Evolutionary conservation across 257 asterid genomes (phyloP), one percentile per base, ranked within the genome.

Genomic region (Solanum ossicruentum): DNA sequence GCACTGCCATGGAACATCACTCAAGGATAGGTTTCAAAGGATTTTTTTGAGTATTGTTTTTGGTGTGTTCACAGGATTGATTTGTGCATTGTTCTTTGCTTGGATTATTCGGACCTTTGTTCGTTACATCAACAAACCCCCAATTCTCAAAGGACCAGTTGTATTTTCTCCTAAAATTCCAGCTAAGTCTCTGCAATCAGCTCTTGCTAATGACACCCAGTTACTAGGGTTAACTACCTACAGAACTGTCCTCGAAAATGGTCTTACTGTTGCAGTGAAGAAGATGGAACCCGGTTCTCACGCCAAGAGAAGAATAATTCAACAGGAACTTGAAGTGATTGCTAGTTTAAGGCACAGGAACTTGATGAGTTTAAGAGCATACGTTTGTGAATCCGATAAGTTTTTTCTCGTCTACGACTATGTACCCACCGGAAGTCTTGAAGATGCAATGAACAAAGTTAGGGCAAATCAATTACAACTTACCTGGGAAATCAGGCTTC

Each of bases 281-380:
- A 91, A 85, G 84, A 90, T 96, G n/a, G 93, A 91, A 84, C 92
- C 92, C 21, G 84, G 73, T 84, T 88, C 92, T n/a, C 88, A 85
- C 83, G 85, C 86, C 70, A 92, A 91, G 86, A 93, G 87, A 92
- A 91, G 91, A 63, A 93, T 84, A 79, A 86, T 91, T 9, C 93
- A 89, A 69, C 93, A 90, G 26, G 95, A 95, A 54, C 91, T 96
- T 21, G 93, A 91, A 87, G 82, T 87, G 55, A 93, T 96, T 84
- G 93, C 97, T 56, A 28, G 88, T 17, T 86, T 96, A 49, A 92
- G 97, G 47, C 98, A 96, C 87, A 89, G 98, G 90, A 95, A 94
- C 88, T 87, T 96, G 90, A 93, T 96, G 98, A 93, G 98, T 91
- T 91, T 96, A 87, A 93, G 98, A 92, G 93, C 95, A 70, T 93